Evolutionary conservation across 176 grass and related monocot species (phyloP).

Genomic region (Oryza glumipatula): DNA sequence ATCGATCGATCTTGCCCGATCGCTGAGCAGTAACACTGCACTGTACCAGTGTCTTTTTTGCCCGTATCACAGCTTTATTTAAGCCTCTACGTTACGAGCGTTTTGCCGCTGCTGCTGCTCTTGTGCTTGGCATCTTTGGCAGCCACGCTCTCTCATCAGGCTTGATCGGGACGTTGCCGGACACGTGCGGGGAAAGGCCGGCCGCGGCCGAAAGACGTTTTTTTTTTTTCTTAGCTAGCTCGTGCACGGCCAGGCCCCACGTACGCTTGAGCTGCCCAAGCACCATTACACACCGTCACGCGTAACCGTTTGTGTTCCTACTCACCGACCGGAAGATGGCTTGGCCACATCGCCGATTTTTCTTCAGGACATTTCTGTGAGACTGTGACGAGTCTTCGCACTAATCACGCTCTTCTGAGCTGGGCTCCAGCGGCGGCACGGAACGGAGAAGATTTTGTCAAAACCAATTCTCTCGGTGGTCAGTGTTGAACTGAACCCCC

Average conservation of each 20-base stretch:
- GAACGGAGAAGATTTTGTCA: neutral
- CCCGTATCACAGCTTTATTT: slow-evolving; percentile 9
- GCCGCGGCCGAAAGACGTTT: slow-evolving; percentile 16
- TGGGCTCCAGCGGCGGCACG: neutral
- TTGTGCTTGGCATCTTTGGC: neutral
- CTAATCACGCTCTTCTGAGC: neutral
- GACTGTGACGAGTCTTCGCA: neutral
- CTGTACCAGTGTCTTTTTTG: neutral
- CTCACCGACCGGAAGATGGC: neutral
- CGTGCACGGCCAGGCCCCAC: too few relatives aligned
- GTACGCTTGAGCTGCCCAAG: neutral
- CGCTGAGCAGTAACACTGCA: neutral
- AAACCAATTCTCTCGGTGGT: neutral
- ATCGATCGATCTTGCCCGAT: neutral
- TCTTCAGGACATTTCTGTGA: neutral
- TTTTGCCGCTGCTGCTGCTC: neutral
- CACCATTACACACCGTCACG: neutral
- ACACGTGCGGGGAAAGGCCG: slow-evolving; percentile 35
- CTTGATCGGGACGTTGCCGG: slow-evolving; percentile 1
- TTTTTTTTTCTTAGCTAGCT: neutral
- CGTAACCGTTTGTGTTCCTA: neutral
- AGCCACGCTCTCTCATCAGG: neutral
- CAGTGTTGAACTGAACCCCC: neutral
- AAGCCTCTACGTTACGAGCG: neutral
- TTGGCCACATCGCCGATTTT: neutral